Percentiles rank a stretch among this genome's conserved stretches.
These are phyloP conservation scores for Penicillium soppii DNA, from an alignment of 495 filamentous ascomycete genomes.

Conservation along the genomic window DNA sequence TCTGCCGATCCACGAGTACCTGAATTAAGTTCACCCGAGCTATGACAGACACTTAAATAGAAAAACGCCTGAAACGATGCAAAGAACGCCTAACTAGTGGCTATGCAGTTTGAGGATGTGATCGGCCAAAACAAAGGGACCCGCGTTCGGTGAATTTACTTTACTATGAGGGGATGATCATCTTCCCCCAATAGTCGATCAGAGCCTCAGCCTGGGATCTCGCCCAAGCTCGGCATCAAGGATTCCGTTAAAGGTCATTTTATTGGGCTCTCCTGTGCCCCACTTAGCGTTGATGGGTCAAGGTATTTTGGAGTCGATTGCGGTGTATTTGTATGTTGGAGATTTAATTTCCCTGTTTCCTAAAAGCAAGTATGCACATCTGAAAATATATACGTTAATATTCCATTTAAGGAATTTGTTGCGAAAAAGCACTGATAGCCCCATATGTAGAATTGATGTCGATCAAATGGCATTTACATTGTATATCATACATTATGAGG, in stretches of 20 bases:
- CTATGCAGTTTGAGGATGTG: not conserved
- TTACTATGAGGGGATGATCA: slow-evolving; percentile 43
- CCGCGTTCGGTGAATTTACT: slow-evolving; percentile 20
- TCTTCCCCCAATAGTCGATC: not conserved
- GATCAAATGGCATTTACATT: not conserved
- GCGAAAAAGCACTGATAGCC: not conserved
- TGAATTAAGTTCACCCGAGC: not conserved
- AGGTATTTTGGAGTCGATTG: not conserved
- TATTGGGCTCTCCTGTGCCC: not conserved
- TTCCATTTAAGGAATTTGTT: no score
- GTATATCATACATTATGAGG: not conserved
- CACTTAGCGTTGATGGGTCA: not conserved
- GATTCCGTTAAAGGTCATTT: not conserved
- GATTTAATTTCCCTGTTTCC: not conserved
- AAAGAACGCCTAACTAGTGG: slow-evolving; percentile 1
- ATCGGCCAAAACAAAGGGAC: not conserved
- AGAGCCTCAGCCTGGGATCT: slow-evolving; percentile 9
- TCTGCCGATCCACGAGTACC: not conserved
- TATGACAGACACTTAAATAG: not conserved
- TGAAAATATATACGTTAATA: not conserved
- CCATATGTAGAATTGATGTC: not conserved
- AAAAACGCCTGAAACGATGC: not conserved
- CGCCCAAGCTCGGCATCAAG: not conserved
- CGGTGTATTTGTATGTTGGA: not conserved
- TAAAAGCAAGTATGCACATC: not conserved